A percentile compares a stretch with the other conserved stretches of the same genome.
Conservation (phyloP, 2,329 filamentous ascomycete species). For the Cercospora citrullina region DNA sequence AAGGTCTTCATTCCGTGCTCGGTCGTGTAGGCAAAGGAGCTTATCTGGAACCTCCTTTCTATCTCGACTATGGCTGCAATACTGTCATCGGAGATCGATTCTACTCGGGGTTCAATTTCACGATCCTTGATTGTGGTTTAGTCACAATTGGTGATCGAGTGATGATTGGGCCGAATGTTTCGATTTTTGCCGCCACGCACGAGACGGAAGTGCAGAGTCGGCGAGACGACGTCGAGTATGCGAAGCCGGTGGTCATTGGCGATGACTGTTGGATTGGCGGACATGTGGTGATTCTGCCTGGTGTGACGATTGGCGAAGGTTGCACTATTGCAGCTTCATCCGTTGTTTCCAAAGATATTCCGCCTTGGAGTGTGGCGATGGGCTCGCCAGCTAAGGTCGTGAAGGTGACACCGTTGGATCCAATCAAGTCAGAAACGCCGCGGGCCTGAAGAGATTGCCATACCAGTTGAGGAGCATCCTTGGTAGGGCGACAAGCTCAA, state of each 20-base stretch:
- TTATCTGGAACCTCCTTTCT: slow-evolving; percentile 62
- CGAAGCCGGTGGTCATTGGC: slow-evolving; percentile 51
- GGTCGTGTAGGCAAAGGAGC: slow-evolving; percentile 36
- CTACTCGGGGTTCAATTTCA: slow-evolving; percentile 62
- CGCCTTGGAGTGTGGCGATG: slow-evolving; percentile 29
- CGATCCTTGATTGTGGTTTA: slow-evolving; percentile 54
- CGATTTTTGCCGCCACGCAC: slow-evolving; percentile 56
- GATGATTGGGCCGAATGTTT: slow-evolving; percentile 56
- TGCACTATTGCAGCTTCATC: slow-evolving; percentile 29
- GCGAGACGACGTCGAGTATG: slow-evolving; percentile 52
- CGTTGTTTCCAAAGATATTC: slow-evolving; percentile 27
- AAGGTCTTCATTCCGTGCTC: slow-evolving; percentile 20
- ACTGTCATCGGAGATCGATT: slow-evolving; percentile 62
- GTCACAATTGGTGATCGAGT: slow-evolving; percentile 55
- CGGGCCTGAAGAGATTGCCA: neutral
- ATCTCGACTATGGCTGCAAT: slow-evolving; percentile 67
- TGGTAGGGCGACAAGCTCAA: neutral
- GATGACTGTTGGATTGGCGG: slow-evolving; percentile 29
- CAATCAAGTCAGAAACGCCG: slow-evolving; percentile 7
- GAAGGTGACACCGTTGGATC: slow-evolving; percentile 25
- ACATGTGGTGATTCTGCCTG: slow-evolving; percentile 30
- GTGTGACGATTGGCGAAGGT: slow-evolving; percentile 30
- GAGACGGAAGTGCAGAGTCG: slow-evolving; percentile 52
- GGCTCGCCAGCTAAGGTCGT: slow-evolving; percentile 29
- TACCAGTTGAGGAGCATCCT: neutral